Conservation (phyloP, 2,329 filamentous ascomycete species). For the Cercospora zeae-maydis region DNA sequence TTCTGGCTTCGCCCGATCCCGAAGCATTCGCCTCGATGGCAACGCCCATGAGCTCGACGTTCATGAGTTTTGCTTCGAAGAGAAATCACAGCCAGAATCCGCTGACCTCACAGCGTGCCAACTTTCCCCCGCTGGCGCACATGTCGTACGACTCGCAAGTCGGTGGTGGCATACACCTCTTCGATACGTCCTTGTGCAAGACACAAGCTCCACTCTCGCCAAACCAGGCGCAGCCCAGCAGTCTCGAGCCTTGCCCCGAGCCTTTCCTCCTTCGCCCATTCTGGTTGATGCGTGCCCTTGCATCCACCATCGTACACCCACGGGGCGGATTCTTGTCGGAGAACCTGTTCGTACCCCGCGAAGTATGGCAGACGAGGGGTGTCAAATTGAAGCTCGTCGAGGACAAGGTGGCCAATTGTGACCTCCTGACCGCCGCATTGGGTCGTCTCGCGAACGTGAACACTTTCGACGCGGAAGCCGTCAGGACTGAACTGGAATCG, state of each 20-base stretch:
- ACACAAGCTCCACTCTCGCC: constrained; percentile 31
- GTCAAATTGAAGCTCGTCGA: constrained; percentile 89
- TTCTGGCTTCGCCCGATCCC: constrained; percentile 57
- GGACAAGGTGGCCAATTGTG: constrained; percentile 90
- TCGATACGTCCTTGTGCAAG: constrained; percentile 56
- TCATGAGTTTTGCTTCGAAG: constrained; percentile 49
- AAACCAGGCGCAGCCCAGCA: constrained; percentile 61
- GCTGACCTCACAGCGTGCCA: constrained; percentile 32
- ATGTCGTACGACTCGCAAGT: constrained; percentile 47
- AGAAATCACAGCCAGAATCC: constrained; percentile 27
- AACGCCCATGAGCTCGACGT: constrained; percentile 69
- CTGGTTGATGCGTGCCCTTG: constrained; percentile 94
- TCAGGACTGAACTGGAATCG: constrained; percentile 89
- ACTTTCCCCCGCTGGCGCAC: constrained; percentile 53
- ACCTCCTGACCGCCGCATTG: constrained; percentile 83
- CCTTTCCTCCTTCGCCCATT: constrained; percentile 89
- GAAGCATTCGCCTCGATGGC: constrained; percentile 63
- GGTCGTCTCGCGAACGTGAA: constrained; percentile 70
- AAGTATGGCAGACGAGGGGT: constrained; percentile 90
- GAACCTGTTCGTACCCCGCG: constrained; percentile 84
- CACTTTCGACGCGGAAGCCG: constrained; percentile 82
- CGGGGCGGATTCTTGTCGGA: constrained; percentile 88
- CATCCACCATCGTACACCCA: constrained; percentile 87
- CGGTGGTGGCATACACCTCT: constrained; percentile 72
- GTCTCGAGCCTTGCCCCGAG: constrained; percentile 86